Evolutionary conservation across 1,139 yeast genomes (phyloP), one percentile per base, ranked within the genome.

Genomic region (Zygosaccharomyces pseudobailii): DNA sequence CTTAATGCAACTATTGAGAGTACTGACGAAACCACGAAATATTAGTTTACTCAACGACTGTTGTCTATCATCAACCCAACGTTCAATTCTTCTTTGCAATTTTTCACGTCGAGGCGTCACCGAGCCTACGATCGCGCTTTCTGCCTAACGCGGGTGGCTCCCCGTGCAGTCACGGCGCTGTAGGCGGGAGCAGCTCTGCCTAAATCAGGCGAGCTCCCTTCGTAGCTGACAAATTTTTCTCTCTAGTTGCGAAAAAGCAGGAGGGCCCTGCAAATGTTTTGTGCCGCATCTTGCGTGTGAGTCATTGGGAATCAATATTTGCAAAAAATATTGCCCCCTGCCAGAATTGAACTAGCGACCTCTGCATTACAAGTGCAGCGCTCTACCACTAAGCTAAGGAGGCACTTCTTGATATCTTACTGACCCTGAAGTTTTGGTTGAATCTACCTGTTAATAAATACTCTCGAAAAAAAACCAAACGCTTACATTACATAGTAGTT

Each of bases 321-420:
- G 40, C 30, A 50, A 50, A 55, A 43, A 37, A 43, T n/a, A 39
- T 28, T 61, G 65, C 65, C 88, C 73, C 84, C 79, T 83, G 86
- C 87, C 90, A 84, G 90, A 83, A 82, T 84, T 82, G 89, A 84
- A 84, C 89, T 84, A 82, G 86, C 85, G 90, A 84, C 87, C 90
- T 83, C 82, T 83, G 89, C 90, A 84, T 84, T 83, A 83, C 89
- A 84, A 83, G 89, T 84, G 89, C 88, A 83, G 82, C 89, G 90
- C 90, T 84, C 87, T 84, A 84, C 90, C 90, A 83, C 90, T 84
- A 82, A 84, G 89, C 90, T 84, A 84, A 83, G 58, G 62, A 53
- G 64, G 64, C 63, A 46, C 20, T 28, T 22, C 8, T 13, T 13
- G 4, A 13, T 13, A 2, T 13, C 2, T 1, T 13, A 13, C 17